phyloP scores from a whole-genome alignment of 805 yeast species.

The Pichia pseudocactophila region DNA sequence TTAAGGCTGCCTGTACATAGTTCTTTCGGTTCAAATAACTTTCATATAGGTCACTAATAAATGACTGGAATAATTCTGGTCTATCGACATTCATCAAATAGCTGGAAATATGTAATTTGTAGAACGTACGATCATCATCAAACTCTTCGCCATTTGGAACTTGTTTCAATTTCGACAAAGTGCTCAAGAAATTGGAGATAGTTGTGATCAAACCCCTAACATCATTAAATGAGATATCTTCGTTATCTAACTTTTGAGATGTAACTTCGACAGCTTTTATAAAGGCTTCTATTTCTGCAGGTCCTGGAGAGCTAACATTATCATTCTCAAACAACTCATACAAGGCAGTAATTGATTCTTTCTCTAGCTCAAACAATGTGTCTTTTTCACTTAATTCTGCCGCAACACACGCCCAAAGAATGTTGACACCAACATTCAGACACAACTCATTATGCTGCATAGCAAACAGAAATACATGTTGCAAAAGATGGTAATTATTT shows the following conservation, averaged over 20 bases:
- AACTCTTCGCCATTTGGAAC: constrained; percentile 79
- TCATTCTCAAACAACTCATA: constrained; percentile 54
- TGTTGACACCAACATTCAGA: constrained; percentile 51
- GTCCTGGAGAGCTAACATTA: constrained; percentile 43
- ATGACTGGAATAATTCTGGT: constrained; percentile 74
- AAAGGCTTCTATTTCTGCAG: constrained; percentile 45
- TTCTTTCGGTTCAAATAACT: constrained; percentile 52
- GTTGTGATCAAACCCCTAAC: constrained; percentile 44
- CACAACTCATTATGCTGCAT: constrained; percentile 58
- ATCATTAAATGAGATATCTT: constrained; percentile 51
- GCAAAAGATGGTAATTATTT: constrained; percentile 50
- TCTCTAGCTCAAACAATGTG: constrained; percentile 49
- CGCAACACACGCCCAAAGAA: constrained; percentile 66
- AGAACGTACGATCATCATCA: constrained; percentile 80
- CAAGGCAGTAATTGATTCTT: constrained; percentile 52
- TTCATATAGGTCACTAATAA: constrained; percentile 65
- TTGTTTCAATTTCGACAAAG: constrained; percentile 55
- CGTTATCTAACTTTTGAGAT: constrained; percentile 46
- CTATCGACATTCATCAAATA: constrained; percentile 68
- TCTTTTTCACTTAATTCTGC: constrained; percentile 55
- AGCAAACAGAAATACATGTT: constrained; percentile 57
- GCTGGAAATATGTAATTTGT: constrained; percentile 64
- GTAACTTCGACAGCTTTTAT: constrained; percentile 38
- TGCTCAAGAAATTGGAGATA: constrained; percentile 52
- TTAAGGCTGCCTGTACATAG: constrained; percentile 73